phyloP scores from a whole-genome alignment of 2,329 filamentous ascomycete species.

The Didymella exigua region DNA sequence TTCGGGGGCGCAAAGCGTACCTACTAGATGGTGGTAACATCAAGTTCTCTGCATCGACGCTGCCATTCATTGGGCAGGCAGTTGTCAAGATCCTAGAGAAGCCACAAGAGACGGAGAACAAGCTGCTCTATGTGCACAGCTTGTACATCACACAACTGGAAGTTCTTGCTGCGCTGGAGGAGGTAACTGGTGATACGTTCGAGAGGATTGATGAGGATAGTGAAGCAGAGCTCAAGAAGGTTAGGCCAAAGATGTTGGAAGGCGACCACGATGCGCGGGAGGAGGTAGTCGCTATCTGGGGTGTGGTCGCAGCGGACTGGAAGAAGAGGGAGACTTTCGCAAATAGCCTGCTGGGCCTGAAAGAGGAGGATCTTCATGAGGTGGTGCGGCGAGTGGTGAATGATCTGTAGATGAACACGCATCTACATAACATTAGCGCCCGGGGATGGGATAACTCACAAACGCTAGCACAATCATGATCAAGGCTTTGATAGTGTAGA shows the following conservation, averaged over 20 bases:
- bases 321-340: slow-evolving; percentile 38
- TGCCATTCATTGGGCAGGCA: slow-evolving; percentile 60
- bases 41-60: slow-evolving; percentile 59
- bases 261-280: slow-evolving; percentile 41
- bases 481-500: neutral
- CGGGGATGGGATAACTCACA: neutral
- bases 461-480: neutral
- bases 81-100: slow-evolving; percentile 58
- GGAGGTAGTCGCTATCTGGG: slow-evolving; percentile 43
- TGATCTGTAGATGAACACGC: slow-evolving; percentile 7
- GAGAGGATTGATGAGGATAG: slow-evolving; percentile 52
- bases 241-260: slow-evolving; percentile 41
- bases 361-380: slow-evolving; percentile 41
- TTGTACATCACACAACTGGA: slow-evolving; percentile 65
- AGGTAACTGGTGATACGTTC: slow-evolving; percentile 59
- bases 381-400: slow-evolving; percentile 35
- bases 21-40: slow-evolving; percentile 64
- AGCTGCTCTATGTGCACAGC: slow-evolving; percentile 63
- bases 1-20: slow-evolving; percentile 57
- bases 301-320: slow-evolving; percentile 45
- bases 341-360: slow-evolving; percentile 39
- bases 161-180: slow-evolving; percentile 61
- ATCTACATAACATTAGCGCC: neutral
- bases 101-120: slow-evolving; percentile 58
- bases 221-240: slow-evolving; percentile 31